These are phyloP conservation scores for Debaryomyces fabryi DNA, from an alignment of 1,139 yeast species.

Conservation along the genomic window DNA sequence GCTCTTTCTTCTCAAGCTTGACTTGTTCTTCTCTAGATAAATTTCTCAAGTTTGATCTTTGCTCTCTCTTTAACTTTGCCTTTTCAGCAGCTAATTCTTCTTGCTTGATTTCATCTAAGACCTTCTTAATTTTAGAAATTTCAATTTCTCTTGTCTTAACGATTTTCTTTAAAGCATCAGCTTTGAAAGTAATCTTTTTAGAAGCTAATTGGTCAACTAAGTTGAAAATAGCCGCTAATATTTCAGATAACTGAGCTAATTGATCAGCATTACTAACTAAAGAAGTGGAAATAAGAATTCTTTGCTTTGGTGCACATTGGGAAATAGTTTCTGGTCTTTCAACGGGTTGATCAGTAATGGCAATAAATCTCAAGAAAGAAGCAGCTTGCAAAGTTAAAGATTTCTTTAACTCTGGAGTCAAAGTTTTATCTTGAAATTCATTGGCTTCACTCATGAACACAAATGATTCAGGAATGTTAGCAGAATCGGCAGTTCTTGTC, in stretches of 20 bases:
- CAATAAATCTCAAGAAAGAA: slow-evolving; percentile 55
- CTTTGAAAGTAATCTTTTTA: slow-evolving; percentile 50
- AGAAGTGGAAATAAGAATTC: slow-evolving; percentile 53
- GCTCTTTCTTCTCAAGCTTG: slow-evolving; percentile 69
- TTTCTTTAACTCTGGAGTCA: slow-evolving; percentile 51
- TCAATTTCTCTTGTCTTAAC: slow-evolving; percentile 75
- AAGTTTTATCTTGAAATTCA: slow-evolving; percentile 72
- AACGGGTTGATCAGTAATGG: slow-evolving; percentile 80
- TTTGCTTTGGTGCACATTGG: slow-evolving; percentile 58
- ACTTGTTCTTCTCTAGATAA: slow-evolving; percentile 73
- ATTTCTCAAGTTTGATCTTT: slow-evolving; percentile 56
- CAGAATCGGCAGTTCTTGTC: slow-evolving; percentile 76
- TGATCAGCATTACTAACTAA: slow-evolving; percentile 51
- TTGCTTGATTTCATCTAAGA: slow-evolving; percentile 60
- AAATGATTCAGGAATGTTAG: slow-evolving; percentile 68
- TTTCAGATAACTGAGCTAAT: slow-evolving; percentile 46
- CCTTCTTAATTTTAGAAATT: slow-evolving; percentile 57
- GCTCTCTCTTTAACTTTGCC: slow-evolving; percentile 68
- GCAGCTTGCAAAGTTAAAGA: slow-evolving; percentile 56
- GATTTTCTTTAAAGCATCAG: slow-evolving; percentile 77
- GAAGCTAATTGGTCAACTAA: slow-evolving; percentile 56
- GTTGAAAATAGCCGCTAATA: slow-evolving; percentile 55
- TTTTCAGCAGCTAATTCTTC: slow-evolving; percentile 71
- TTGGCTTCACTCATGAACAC: slow-evolving; percentile 90
- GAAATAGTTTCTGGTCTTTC: slow-evolving; percentile 62